Base-by-base conservation (phyloP, 768 basidiomycete genomes). In the Russula griseocarnosa region DNA sequence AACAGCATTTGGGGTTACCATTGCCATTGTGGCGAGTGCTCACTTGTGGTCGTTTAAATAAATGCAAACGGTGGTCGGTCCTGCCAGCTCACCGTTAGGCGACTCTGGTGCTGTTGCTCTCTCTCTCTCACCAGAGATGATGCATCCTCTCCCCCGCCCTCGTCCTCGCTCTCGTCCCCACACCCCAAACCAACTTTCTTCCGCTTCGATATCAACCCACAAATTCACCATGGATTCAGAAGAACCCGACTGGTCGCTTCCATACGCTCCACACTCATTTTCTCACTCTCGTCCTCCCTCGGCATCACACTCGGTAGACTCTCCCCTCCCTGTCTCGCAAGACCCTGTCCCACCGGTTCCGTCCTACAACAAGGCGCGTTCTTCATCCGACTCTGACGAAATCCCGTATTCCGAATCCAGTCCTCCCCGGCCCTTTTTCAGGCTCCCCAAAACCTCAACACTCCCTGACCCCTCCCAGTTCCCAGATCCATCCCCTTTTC, bases 401-500 rank as follows among this genome's bases (percentile, higher is more conserved):
- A 76, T 69, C 52, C 76, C 74, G 65, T 72, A 68, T 32, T 73
- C 73, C 44, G 78, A 80, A 53, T 73, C 74, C 24, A 64, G 69
- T 26, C 67, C 69, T 53, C 67, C 75, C 66, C 66, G 74, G 69
- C 52, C 74, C 42, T 44, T 73, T 69, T 61, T 81, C 77, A 74
- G 76, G 75, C 71, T 80, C 73, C 63, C 79, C 76, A 55, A 79
- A 77, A 44, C 81, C 79, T 73, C 74, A 70, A 32, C 76, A 10
- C 76, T 87, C 56, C 83, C 83, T 56, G 87, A 89, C 73, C 85
- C 86, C 34, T 79, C 82, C 8, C 84, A 83, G 53, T 88, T 84
- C 69, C 87, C 89, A 24, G 86, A 90, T 73, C 86, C 86, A 26
- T 85, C 88, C 74, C 85, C 87, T 28, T 84, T 81, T 63, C 82